Base-by-base conservation (phyloP, 2,329 filamentous ascomycete genomes). In the Mollisiaceae sp. region DNA sequence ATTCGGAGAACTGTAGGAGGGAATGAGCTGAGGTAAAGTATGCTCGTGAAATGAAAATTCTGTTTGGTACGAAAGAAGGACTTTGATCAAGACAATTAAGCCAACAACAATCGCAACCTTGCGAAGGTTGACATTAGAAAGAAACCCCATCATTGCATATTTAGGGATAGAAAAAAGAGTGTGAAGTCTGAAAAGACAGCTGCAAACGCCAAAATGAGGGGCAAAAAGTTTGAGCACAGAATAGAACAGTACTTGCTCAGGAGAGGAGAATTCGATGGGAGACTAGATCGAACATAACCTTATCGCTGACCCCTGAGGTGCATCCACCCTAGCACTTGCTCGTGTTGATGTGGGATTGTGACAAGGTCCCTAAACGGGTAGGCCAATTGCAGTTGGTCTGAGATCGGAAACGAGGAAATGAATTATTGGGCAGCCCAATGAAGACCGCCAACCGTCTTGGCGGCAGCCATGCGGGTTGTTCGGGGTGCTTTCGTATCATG, bases 91-190 rank as follows among this genome's bases (percentile, higher is more conserved):
- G 22, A 50, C 45, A 22, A 50, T 50, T 50, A 50, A 4, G 24
- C 45, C 45, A 8, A 50, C n/a, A 22, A 50, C 45, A 50, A 50
- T 50, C 45, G 45, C 45, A 50, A 50, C 45, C 45, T 50, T 50
- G 45, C 45, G 45, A 50, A 50, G 45, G 45, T 50, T 50, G 9
- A 50, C n/a, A n/a, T 22, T 50, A 50, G 45, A 50, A 50, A 50
- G 45, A 24, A 50, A 50, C n/a, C 45, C 45, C 45, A 50, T 50
- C 14, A 50, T 50, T 50, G 45, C 45, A 50, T 50, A 20, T 50
- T 50, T 50, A 8, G 45, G n/a, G 45, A 22, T 22, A 4, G 45
- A 22, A 22, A 50, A 50, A 50, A n/a, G n/a, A 50, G n/a, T 24
- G 45, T 50, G n/a, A 50, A 50, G 45, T 50, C 45, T 50, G n/a